phyloP scores from a whole-genome alignment of 331 rosid species.

The Saraca asoca region DNA sequence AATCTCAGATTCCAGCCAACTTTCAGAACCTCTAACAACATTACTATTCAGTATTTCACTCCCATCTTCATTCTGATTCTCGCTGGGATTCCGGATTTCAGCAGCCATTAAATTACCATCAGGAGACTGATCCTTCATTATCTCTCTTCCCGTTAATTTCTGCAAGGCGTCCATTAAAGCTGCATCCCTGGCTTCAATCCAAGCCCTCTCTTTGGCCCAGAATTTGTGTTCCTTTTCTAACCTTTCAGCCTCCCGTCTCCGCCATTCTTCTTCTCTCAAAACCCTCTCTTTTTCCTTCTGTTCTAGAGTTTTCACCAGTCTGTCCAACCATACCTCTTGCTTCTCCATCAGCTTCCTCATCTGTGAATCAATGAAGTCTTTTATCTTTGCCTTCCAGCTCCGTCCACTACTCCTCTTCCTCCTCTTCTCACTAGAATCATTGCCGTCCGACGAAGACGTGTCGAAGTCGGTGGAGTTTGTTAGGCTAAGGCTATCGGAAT shows the following conservation, averaged over 20 bases:
- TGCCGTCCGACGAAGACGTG: slow-evolving; percentile 66
- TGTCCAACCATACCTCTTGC: slow-evolving; percentile 90
- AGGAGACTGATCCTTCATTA: slow-evolving; percentile 33
- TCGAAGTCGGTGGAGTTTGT: slow-evolving; percentile 74
- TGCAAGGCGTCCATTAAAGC: slow-evolving; percentile 80
- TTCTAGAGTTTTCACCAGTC: slow-evolving; percentile 63
- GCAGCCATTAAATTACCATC: slow-evolving; percentile 30
- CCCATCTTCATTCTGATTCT: slow-evolving; percentile 52
- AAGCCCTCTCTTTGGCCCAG: slow-evolving; percentile 89
- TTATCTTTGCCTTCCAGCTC: slow-evolving; percentile 73
- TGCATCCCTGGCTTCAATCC: slow-evolving; percentile 83
- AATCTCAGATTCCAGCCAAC: slow-evolving; percentile 56
- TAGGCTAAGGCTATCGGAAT: slow-evolving; percentile 62
- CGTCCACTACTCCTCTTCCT: slow-evolving; percentile 46
- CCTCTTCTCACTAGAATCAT: slow-evolving; percentile 45
- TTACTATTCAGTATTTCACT: slow-evolving; percentile 50
- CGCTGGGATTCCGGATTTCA: slow-evolving; percentile 31
- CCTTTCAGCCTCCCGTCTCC: slow-evolving; percentile 59
- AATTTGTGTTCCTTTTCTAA: slow-evolving; percentile 71
- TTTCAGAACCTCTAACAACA: slow-evolving; percentile 34
- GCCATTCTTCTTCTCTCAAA: slow-evolving; percentile 87
- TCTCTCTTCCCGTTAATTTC: slow-evolving; percentile 55
- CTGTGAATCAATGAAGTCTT: slow-evolving; percentile 74
- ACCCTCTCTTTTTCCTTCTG: slow-evolving; percentile 78
- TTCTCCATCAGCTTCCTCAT: slow-evolving; percentile 85